Percentiles rank a stretch among this genome's conserved stretches.
These are phyloP conservation scores for Blastobotrys apis DNA, from an alignment of 1,139 yeast species.

Conservation along the genomic window DNA sequence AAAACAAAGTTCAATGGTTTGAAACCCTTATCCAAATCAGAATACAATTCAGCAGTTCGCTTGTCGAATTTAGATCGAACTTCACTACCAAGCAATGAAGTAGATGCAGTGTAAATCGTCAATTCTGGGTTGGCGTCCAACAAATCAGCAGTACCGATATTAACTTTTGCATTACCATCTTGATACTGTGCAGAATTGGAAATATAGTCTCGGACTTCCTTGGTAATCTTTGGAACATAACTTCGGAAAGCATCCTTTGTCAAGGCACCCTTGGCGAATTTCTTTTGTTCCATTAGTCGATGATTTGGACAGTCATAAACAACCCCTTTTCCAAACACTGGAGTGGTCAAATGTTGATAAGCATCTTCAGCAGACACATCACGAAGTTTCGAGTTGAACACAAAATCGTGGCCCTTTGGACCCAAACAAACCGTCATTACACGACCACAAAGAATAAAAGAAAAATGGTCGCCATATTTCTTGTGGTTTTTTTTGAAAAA, in stretches of 20 bases:
- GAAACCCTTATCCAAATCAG: slow-evolving; percentile 94
- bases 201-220: slow-evolving; percentile 70
- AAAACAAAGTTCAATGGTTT: slow-evolving; percentile 94
- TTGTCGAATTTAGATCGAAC: slow-evolving; percentile 79
- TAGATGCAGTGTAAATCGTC: slow-evolving; percentile 93
- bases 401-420: slow-evolving; percentile 96
- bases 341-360: slow-evolving; percentile 90
- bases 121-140: slow-evolving; percentile 89
- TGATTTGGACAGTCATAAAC: slow-evolving; percentile 94
- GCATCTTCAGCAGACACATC: slow-evolving; percentile 97
- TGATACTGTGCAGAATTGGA: slow-evolving; percentile 43
- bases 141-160: slow-evolving; percentile 59
- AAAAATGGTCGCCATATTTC: slow-evolving; percentile 87
- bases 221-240: slow-evolving; percentile 84
- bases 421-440: slow-evolving; percentile 95
- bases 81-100: slow-evolving; percentile 87
- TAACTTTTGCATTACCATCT: slow-evolving; percentile 32
- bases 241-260: slow-evolving; percentile 77
- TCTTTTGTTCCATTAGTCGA: slow-evolving; percentile 96
- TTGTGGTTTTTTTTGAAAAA: slow-evolving; percentile 74
- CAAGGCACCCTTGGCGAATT: slow-evolving; percentile 86
- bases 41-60: slow-evolving; percentile 77
- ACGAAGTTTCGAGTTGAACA: slow-evolving; percentile 80
- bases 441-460: slow-evolving; percentile 83
- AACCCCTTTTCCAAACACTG: slow-evolving; percentile 96